Percentiles rank a stretch among this genome's conserved stretches.
Evolutionary conservation across 257 asterid genomes (phyloP).

Genomic region (Cynanchum wilfordii): DNA sequence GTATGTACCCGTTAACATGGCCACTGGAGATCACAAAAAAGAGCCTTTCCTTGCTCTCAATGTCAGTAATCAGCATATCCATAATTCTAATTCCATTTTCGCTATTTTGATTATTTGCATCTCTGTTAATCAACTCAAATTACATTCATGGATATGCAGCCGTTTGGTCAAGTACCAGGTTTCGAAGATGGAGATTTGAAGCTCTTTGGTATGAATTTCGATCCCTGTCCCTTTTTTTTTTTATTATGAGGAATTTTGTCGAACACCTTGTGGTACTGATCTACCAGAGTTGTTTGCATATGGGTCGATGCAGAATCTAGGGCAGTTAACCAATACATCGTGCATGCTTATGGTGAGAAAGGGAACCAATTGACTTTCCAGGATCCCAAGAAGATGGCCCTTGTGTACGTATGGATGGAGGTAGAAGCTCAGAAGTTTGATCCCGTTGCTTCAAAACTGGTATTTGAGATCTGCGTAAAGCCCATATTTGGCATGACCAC

Average conservation of each 20-base stretch:
- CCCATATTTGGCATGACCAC: slow-evolving; percentile 37
- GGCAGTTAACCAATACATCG: slow-evolving; percentile 49
- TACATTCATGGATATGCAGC: slow-evolving; percentile 23
- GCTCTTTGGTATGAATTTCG: slow-evolving; percentile 33
- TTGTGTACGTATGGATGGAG: slow-evolving; percentile 43
- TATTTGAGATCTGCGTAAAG: slow-evolving; percentile 44
- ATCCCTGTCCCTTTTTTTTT: not conserved
- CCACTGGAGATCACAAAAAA: slow-evolving; percentile 41
- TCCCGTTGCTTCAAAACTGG: slow-evolving; percentile 27
- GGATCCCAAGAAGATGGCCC: slow-evolving; percentile 43
- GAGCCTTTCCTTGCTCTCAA: slow-evolving; percentile 44
- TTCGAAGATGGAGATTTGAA: slow-evolving; percentile 44
- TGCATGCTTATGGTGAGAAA: slow-evolving; percentile 37
- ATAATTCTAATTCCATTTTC: not conserved
- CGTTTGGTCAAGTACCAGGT: slow-evolving; percentile 46
- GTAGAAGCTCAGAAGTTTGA: slow-evolving; percentile 62
- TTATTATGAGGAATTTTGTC: not conserved
- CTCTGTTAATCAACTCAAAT: not conserved
- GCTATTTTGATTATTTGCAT: no score
- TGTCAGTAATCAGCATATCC: slow-evolving; percentile 26
- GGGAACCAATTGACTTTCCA: slow-evolving; percentile 34
- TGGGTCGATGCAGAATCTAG: slow-evolving; percentile 52
- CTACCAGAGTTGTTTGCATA: not conserved
- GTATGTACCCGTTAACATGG: slow-evolving; percentile 34
- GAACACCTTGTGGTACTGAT: not conserved